phyloP scores from a whole-genome alignment of 1,139 yeast genomes.

The Sugiyamaella pinicola region DNA sequence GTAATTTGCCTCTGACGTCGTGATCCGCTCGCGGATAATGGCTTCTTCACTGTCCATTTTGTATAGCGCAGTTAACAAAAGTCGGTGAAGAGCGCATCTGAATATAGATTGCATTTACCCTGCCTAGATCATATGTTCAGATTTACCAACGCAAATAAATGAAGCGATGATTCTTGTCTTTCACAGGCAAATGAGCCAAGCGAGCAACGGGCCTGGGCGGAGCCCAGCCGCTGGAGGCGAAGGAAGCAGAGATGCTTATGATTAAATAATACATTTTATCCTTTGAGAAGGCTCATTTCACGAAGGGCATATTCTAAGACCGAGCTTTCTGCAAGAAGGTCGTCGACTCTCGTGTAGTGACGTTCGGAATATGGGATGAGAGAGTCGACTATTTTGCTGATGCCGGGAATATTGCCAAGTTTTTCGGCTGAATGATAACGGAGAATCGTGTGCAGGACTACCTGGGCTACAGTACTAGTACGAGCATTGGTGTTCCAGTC shows the following conservation, averaged over 20 bases:
- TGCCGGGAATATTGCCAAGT: slow-evolving; percentile 65
- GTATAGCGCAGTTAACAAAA: neutral
- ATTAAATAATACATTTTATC: slow-evolving; percentile 5
- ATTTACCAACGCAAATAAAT: neutral
- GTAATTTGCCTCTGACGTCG: slow-evolving; percentile 33
- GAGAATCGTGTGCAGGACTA: slow-evolving; percentile 65
- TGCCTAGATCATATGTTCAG: neutral
- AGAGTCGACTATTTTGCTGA: slow-evolving; percentile 68
- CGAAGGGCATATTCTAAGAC: slow-evolving; percentile 81
- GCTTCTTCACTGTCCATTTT: slow-evolving; percentile 29
- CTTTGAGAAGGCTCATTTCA: slow-evolving; percentile 46
- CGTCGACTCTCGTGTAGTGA: slow-evolving; percentile 76
- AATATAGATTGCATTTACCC: neutral
- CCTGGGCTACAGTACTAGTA: slow-evolving; percentile 79
- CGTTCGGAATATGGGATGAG: slow-evolving; percentile 85
- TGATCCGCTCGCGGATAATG: slow-evolving; percentile 35
- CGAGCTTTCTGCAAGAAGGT: slow-evolving; percentile 79
- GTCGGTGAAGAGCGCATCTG: neutral
- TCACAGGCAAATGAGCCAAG: too few species aligned
- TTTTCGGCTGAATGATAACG: slow-evolving; percentile 53
- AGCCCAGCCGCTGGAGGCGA: slow-evolving; percentile 15
- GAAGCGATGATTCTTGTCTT: neutral
- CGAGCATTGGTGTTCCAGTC: slow-evolving; percentile 95
- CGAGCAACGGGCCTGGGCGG: too few species aligned
- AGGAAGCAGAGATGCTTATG: slow-evolving; percentile 2